These are phyloP conservation scores for Hymenoscyphus occultus DNA, from an alignment of 2,329 filamentous ascomycete genomes.

Conservation along the genomic window DNA sequence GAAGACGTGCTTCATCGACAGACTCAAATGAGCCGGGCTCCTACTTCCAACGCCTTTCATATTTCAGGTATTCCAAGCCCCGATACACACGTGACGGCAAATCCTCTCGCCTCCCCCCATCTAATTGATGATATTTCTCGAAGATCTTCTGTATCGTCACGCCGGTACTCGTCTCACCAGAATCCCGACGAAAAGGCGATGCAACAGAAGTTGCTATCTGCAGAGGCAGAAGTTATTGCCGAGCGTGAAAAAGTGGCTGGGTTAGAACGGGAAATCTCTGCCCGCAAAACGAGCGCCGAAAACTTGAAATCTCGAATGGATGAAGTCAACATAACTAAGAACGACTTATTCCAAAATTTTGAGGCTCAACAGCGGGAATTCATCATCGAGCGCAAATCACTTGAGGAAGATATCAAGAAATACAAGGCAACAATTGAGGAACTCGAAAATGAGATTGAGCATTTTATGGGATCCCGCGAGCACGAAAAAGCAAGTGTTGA, in stretches of 20 bases:
- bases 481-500: conserved; percentile 73
- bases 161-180: conserved; percentile 59
- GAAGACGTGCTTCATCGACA: conserved; percentile 92
- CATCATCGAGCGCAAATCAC: conserved; percentile 73
- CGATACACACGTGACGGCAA: conserved; percentile 48
- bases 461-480: conserved; percentile 77
- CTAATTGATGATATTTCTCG: conserved; percentile 47
- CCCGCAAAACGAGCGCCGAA: conserved; percentile 54
- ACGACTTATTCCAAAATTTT: conserved; percentile 91
- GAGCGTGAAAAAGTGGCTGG: conserved; percentile 67
- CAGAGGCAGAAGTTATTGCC: conserved; percentile 75
- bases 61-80: conserved; percentile 43
- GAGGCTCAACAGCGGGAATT: conserved; percentile 90
- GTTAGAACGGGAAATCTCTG: conserved; percentile 68
- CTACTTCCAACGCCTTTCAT: conserved; percentile 55
- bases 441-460: conserved; percentile 86
- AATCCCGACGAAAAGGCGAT: conserved; percentile 58
- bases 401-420: conserved; percentile 76
- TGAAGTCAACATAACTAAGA: conserved; percentile 88
- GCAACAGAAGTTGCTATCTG: conserved; percentile 57
- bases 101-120: conserved; percentile 31
- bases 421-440: conserved; percentile 80
- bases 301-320: conserved; percentile 69
- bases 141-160: conserved; percentile 58
- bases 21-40: conserved; percentile 54